Evolutionary conservation across 2,329 filamentous ascomycete genomes (phyloP).

Genomic region (Fusarium sp.): DNA sequence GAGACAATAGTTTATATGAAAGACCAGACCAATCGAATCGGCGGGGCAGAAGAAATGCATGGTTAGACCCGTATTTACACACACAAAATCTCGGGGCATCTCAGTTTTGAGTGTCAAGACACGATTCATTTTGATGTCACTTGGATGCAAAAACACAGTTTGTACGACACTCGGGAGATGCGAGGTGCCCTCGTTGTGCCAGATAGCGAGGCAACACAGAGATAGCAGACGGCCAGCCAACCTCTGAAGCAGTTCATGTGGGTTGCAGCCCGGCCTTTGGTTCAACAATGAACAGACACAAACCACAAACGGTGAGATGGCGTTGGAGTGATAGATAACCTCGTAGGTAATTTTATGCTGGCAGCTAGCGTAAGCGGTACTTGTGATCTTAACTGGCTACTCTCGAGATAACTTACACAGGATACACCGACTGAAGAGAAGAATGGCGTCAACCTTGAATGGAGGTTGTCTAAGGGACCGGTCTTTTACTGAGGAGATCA

Average conservation of each 20-base stretch:
- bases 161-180: slow-evolving; percentile 33
- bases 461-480: background rate
- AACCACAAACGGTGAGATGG: slow-evolving; percentile 29
- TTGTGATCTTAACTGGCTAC: background rate
- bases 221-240: slow-evolving; percentile 23
- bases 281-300: slow-evolving; percentile 33
- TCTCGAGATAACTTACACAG: slow-evolving; percentile 11
- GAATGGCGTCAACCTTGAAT: slow-evolving; percentile 9
- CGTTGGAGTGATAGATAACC: background rate
- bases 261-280: slow-evolving; percentile 29
- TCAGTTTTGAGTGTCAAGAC: slow-evolving; percentile 5
- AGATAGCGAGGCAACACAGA: slow-evolving; percentile 34
- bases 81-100: background rate
- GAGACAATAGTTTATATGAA: background rate
- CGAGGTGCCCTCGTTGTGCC: slow-evolving; percentile 29
- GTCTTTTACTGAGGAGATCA: background rate
- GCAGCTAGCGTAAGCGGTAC: background rate
- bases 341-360: background rate
- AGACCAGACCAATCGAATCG: background rate
- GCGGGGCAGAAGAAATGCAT: background rate
- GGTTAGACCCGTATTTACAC: background rate
- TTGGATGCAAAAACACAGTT: slow-evolving; percentile 12
- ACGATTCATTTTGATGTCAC: slow-evolving; percentile 19
- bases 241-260: slow-evolving; percentile 23
- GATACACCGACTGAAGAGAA: slow-evolving; percentile 22